Evolutionary conservation across 164 flowering plant species (phyloP).

Genomic region (Pachysandra terminalis): DNA sequence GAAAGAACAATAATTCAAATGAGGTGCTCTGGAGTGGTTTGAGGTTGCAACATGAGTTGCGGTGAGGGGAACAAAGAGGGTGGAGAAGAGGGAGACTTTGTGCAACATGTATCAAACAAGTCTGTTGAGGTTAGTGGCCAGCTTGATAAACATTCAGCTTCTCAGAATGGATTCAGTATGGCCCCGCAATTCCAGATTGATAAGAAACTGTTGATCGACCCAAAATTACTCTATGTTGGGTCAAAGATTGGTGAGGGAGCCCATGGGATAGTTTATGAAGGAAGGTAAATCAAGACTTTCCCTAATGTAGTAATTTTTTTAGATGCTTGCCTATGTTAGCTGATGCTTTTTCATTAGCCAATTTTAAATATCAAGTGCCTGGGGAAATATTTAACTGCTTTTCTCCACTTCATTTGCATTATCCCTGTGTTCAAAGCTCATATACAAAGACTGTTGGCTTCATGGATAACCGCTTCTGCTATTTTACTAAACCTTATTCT

Average conservation of each 20-base stretch:
- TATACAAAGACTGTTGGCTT: no score
- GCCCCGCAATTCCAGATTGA: constrained; percentile 42
- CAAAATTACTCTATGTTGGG: constrained; percentile 65
- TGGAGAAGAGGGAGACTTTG: constrained; percentile 22
- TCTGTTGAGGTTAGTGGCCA: constrained; percentile 17
- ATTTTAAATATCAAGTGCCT: no score
- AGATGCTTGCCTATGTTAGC: neutral
- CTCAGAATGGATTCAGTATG: constrained; percentile 37
- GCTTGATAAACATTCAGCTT: constrained; percentile 2
- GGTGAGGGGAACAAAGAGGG: constrained; percentile 26
- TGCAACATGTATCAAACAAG: constrained; percentile 10
- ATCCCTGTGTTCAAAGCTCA: neutral
- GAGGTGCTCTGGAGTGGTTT: constrained; percentile 32
- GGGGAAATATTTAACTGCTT: no score
- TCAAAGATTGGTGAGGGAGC: constrained; percentile 92
- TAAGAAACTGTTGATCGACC: constrained; percentile 65
- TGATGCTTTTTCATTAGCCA: neutral
- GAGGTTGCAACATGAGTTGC: constrained; percentile 50
- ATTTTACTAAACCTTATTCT: neutral
- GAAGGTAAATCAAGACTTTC: constrained; percentile 54
- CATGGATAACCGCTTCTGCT: neutral
- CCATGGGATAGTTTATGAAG: constrained; percentile 90
- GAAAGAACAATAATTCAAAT: constrained; percentile 14
- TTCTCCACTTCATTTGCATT: neutral
- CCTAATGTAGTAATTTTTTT: neutral